Evolutionary conservation across 768 basidiomycete genomes (phyloP).

Genomic region (Calvatia gigantea): DNA sequence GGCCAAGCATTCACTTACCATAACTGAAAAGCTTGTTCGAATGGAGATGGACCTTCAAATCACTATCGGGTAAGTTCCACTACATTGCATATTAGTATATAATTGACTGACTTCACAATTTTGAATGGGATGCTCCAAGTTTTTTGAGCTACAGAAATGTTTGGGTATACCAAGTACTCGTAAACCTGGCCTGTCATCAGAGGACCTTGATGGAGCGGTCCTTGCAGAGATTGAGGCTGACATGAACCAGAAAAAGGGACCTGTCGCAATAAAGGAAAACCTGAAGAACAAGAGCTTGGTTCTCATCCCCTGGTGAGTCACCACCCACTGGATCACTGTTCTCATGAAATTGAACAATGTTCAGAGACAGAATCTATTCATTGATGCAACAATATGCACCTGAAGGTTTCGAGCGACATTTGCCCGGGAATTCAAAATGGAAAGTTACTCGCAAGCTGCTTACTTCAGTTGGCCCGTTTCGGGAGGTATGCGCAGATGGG

Average conservation of each 20-base stretch:
- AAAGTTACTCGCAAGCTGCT: slow-evolving; percentile 14
- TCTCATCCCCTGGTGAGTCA: background rate
- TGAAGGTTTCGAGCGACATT: slow-evolving; percentile 17
- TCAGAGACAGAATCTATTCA: slow-evolving; percentile 18
- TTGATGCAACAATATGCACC: slow-evolving; percentile 17
- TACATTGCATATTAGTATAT: too few species aligned
- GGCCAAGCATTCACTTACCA: background rate
- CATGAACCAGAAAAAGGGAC: background rate
- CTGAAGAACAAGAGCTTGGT: background rate
- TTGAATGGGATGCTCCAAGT: background rate
- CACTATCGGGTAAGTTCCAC: too few species aligned
- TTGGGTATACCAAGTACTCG: background rate
- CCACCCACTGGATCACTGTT: background rate
- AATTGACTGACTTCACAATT: background rate
- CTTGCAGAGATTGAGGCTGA: background rate
- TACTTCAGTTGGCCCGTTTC: slow-evolving; percentile 18
- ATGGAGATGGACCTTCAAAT: background rate
- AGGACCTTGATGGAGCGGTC: background rate
- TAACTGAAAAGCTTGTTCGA: background rate
- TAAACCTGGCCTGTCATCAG: background rate
- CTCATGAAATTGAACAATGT: too few species aligned
- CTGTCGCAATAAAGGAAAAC: background rate
- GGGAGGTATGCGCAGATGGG: slow-evolving; percentile 23
- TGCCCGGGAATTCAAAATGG: slow-evolving; percentile 15
- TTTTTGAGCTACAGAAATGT: background rate